A percentile compares a stretch with the other conserved stretches of the same genome.
These are phyloP conservation scores for Rutstroemia sydowiana DNA, from an alignment of 2,329 filamentous ascomycete genomes.

Conservation along the genomic window DNA sequence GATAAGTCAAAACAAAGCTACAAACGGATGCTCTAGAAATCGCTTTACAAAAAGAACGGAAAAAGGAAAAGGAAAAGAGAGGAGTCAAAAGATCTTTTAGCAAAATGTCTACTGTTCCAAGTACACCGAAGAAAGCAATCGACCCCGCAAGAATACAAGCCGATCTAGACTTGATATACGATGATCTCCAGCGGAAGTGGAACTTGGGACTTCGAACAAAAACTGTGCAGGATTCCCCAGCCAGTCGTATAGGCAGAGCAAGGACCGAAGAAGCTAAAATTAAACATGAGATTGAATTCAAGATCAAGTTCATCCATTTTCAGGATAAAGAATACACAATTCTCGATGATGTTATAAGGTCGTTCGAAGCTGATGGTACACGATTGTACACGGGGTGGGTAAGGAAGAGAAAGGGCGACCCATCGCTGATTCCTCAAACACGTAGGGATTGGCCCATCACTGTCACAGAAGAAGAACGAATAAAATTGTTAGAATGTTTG, in stretches of 20 bases:
- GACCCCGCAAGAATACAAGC: background rate
- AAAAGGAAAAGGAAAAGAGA: background rate
- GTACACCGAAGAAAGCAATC: background rate
- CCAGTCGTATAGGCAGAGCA: background rate
- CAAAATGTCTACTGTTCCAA: background rate
- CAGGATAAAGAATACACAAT: too few species aligned
- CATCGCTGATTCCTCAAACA: constrained; percentile 13
- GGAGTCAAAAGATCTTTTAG: background rate
- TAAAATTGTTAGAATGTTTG: constrained; percentile 10
- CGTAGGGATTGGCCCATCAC: constrained; percentile 10
- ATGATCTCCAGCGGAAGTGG: background rate
- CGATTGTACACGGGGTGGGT: constrained; percentile 14
- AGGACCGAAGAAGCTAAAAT: background rate
- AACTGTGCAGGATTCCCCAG: background rate
- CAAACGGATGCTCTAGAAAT: background rate
- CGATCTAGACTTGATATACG: background rate
- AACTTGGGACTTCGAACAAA: background rate
- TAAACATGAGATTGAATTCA: background rate
- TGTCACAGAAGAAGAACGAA: constrained; percentile 8
- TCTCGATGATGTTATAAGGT: too few species aligned
- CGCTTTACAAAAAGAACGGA: background rate
- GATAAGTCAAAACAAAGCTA: background rate
- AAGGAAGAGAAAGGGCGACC: constrained; percentile 15
- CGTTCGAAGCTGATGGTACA: constrained; percentile 10
- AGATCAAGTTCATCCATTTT: too few species aligned